Base-by-base conservation (phyloP, 1,284 basidiomycete genomes). In the Leccinum variabile region DNA sequence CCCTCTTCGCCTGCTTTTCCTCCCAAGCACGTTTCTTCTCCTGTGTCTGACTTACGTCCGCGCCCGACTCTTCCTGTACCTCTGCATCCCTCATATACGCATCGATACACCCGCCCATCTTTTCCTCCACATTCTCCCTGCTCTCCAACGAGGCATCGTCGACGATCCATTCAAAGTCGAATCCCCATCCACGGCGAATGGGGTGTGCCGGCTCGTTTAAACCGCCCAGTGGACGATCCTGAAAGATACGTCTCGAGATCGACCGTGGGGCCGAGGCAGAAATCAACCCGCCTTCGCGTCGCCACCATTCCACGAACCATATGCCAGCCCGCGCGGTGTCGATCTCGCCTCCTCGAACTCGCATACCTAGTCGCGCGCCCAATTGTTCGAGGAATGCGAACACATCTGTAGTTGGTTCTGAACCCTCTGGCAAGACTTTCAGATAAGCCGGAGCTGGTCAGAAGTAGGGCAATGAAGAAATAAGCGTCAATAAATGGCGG, bases 251-350 rank as follows among this genome's bases (percentile, higher is more conserved):
- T n/a, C 52, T 25, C 18, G 71, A 63, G 53, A 75, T 72, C 53
- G 77, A 75, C 25, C 54, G 62, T 16, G 77, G 76, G n/a, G 78
- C 76, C 22, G 78, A 76, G 25, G 81, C 79, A 62, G 82, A 78
- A 37, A 81, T 72, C 44, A 87, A 78, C 2, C 85, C 83, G 57
- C 89, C 88, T 67, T 92, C 79, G 74, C 90, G 88, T 55, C 95
- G 85, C 87, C 95, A 97, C 83, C 91, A 91, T 53, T 84, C 81
- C 46, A 97, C 83, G 70, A 97, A 88, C 82, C 89, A 92, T n/a
- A 80, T 79, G 2, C 89, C 88, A 6, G 94, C 91, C 10, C 91
- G 83, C 6, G 84, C 77, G 13, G 82, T 71, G 74, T 98, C 90
- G 49, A 82, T 80, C 59, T 86, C 81, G 2, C 90, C 94, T 2